Base-by-base conservation (phyloP, 352 stramenopile genomes). In the Phytophthora quininea region DNA sequence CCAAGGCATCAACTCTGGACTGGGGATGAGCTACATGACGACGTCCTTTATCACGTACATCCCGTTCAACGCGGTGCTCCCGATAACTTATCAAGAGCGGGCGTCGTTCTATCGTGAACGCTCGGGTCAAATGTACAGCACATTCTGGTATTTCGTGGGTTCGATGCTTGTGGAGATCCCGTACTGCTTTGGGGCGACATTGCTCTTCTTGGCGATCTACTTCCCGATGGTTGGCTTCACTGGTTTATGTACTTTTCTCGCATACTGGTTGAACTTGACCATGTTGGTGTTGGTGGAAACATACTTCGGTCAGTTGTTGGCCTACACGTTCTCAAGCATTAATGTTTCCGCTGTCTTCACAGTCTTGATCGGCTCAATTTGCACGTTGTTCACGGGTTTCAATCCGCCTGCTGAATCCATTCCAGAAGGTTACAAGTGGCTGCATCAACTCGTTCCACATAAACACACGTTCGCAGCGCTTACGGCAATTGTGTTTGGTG, bases 61-160 rank as follows among this genome's bases (percentile, higher is more conserved):
- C 33, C 73, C 73, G 31, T 78, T 95, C 29, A 71, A 91, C 45
- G 82, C 61, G 0, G 74, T 84, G 3, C 53, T 96, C 9, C 74
- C 84, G 14, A 69, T 93, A 3, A 80, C 93, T 40, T 73, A 84
- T 64, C 74, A 77, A 40, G 84, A 96, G 56, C 76, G 90, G 24
- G 84, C 90, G 19, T 79, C 90, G 46, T 98, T 90, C 56, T 80
- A 80, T 52, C 72, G 72, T 14, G 72, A 80, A 45, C 78, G 87
- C 46, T 66, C 80, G 30, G 80, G 84, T n/a, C 57, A 88, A 48
- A 96, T 92, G 64, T 98, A 97, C 60, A 70, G 80, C 45, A 56
- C 78, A 31, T 62, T 67, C 19, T 76, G 82, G 43, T 89, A 97
- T 56, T 73, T 73, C 30, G 30, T 92, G 6, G 77, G 85, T 9